These are phyloP conservation scores for Trichoderma afroharzianum DNA, from an alignment of 2,329 filamentous ascomycete genomes.

Conservation along the genomic window DNA sequence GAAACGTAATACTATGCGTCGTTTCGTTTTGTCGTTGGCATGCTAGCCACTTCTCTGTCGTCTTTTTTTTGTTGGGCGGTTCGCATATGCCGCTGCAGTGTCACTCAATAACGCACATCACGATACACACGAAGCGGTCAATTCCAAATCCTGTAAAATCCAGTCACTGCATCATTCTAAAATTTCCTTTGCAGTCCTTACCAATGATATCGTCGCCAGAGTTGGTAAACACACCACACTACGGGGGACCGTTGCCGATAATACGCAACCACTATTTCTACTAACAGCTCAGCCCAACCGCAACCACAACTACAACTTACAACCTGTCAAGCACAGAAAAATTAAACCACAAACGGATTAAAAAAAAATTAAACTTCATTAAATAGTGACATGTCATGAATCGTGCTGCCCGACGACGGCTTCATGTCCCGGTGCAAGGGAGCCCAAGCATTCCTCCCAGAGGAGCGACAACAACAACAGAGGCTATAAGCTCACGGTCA, in stretches of 20 bases:
- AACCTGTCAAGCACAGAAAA: background rate
- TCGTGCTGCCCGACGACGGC: constrained; percentile 9
- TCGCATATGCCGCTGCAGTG: background rate
- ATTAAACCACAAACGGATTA: background rate
- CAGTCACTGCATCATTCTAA: background rate
- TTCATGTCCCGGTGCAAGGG: constrained; percentile 2
- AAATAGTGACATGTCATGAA: constrained; percentile 6
- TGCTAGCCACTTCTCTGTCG: background rate
- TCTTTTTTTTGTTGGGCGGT: background rate
- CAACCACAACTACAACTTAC: background rate
- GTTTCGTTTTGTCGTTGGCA: background rate
- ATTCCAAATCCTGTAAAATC: background rate
- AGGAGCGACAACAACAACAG: background rate
- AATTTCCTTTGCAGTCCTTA: background rate
- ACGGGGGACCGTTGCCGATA: background rate
- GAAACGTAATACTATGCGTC: background rate
- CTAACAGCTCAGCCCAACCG: background rate
- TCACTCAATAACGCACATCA: background rate
- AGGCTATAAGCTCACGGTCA: constrained; percentile 10
- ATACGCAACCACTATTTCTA: background rate
- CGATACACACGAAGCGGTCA: background rate
- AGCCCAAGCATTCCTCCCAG: constrained; percentile 7
- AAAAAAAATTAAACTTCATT: background rate
- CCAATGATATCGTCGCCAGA: background rate
- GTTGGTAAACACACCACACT: background rate